Base-by-base conservation (phyloP, 306 rosid species). In the Rosa chinensis region DNA sequence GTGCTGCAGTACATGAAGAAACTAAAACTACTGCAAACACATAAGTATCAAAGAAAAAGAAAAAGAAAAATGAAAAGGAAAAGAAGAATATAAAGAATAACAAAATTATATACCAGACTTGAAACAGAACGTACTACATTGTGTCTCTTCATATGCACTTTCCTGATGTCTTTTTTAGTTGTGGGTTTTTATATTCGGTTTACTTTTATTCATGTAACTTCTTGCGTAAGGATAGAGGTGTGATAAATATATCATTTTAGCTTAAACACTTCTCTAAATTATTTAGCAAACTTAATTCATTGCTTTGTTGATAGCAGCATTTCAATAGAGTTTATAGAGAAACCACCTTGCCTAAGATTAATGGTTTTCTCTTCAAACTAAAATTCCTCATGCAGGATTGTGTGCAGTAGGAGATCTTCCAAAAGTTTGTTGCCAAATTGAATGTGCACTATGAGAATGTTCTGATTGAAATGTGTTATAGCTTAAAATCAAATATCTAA, bases 381-480 rank as follows among this genome's bases (percentile, higher is more conserved):
- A 78, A 62, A 72, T 81, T 72, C 70, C 71, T 78, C 53, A 49
- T 82, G 70, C 91, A 94, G 97, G 97, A 93, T 79, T 92, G 93
- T 63, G 92, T 94, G 99, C 97, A 89, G 80, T 77, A 68, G 79
- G 91, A 92, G 81, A 84, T 92, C 78, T 94, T 94, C 82, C 86
- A 84, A 66, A 87, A 91, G 42, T 92, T 94, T 66, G 76, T 94
- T 61, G 58, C 87, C 76, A 91, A 92, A 82, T 86, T 94, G 89
- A 88, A 84, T 67, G 71, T 88, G 78, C 99, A 92, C 77, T 92
- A 95, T 82, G 85, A 92, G 77, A 88, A 78, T 67, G 89, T 91
- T 81, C 82, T 88, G 48, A 82, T 94, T 37, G 97, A 64, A 88
- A 97, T 83, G 99, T 81, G 77, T 87, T 78, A 85, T 94, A 70